Conservation (phyloP, 805 yeast genomes). For the Wickerhamiella sorbophila region DNA sequence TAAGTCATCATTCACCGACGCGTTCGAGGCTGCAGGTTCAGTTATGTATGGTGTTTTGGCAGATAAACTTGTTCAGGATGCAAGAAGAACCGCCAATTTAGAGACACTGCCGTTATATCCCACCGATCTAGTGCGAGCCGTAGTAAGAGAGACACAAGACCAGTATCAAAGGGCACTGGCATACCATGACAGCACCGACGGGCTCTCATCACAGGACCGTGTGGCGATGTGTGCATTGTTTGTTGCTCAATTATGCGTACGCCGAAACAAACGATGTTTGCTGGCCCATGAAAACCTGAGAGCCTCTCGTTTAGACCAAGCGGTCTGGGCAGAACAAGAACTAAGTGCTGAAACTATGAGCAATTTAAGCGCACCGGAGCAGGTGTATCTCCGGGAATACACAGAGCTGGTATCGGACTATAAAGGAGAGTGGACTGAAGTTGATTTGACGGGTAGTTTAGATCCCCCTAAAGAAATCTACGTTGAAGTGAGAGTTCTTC, state of each 20-base stretch:
- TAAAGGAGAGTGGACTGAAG: conserved; percentile 65
- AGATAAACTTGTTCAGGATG: conserved; percentile 68
- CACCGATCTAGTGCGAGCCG: conserved; percentile 51
- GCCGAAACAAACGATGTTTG: conserved; percentile 80
- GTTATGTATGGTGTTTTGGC: conserved; percentile 83
- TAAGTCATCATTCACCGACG: no score
- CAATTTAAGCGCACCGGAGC: conserved; percentile 60
- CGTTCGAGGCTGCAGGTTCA: no score
- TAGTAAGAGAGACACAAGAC: conserved; percentile 51
- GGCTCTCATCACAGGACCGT: conserved; percentile 23
- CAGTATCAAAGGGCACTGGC: conserved; percentile 27
- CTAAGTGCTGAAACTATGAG: conserved; percentile 25
- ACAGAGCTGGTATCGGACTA: conserved; percentile 57
- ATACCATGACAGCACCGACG: conserved; percentile 48
- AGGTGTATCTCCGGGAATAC: conserved; percentile 59
- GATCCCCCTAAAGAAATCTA: conserved; percentile 86
- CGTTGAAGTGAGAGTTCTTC: conserved; percentile 82
- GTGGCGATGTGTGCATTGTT: conserved; percentile 29
- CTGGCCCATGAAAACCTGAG: conserved; percentile 70
- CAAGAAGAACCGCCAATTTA: conserved; percentile 59
- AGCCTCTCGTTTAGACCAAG: conserved; percentile 47
- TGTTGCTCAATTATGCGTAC: conserved; percentile 60
- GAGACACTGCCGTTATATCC: conserved; percentile 57
- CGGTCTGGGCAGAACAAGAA: conserved; percentile 47
- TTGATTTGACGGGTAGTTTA: conserved; percentile 78